These are phyloP conservation scores for Gypsophila paniculata DNA, from an alignment of 179 eudicot species.

Conservation along the genomic window DNA sequence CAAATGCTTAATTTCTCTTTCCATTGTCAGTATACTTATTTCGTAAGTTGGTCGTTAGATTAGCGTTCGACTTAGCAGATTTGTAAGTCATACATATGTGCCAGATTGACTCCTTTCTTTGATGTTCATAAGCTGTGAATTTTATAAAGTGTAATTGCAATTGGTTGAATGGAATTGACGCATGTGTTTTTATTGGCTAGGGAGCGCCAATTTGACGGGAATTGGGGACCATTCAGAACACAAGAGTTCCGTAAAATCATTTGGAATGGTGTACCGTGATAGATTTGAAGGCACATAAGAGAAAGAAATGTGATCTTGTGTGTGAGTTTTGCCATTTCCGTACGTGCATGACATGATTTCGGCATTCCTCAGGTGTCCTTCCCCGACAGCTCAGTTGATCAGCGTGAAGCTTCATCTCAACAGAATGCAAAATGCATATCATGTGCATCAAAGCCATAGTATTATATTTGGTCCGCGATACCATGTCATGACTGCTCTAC, in stretches of 20 bases:
- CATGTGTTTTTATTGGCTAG: not conserved
- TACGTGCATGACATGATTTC: slow-evolving; percentile 12
- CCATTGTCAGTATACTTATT: not conserved
- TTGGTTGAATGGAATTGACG: not conserved
- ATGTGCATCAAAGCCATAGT: slow-evolving; percentile 3
- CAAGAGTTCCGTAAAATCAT: not conserved
- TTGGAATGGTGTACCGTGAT: not conserved
- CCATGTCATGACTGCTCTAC: too few species aligned
- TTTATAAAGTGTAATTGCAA: not conserved
- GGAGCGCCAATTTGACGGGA: not conserved
- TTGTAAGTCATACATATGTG: not conserved
- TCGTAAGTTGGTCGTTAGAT: not conserved
- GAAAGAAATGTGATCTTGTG: slow-evolving; percentile 1
- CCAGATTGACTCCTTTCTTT: slow-evolving; percentile 1
- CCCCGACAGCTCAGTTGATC: not conserved
- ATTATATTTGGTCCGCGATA: too few species aligned
- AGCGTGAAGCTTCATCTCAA: too few species aligned
- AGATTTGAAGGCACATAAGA: slow-evolving; percentile 6
- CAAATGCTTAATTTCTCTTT: too few species aligned
- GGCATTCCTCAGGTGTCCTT: slow-evolving; percentile 5
- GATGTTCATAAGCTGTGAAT: not conserved
- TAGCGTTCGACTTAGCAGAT: slow-evolving; percentile 10
- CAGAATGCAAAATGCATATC: not conserved
- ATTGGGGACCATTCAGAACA: not conserved
- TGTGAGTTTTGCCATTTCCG: slow-evolving; percentile 14